phyloP scores from a whole-genome alignment of 1,284 basidiomycete genomes.

The Golubevia sp. region DNA sequence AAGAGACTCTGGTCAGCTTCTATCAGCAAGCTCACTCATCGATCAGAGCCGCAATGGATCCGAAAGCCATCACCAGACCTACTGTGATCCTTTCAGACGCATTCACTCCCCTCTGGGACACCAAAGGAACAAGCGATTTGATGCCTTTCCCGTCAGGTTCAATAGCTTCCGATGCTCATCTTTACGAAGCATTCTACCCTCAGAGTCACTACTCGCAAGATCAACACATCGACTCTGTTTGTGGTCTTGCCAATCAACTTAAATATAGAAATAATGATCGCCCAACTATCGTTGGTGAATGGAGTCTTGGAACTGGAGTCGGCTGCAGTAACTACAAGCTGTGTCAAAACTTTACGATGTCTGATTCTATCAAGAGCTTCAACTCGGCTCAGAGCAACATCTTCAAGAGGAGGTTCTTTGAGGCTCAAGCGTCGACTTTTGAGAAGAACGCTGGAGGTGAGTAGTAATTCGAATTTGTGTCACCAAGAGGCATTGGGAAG shows the following conservation, averaged over 20 bases:
- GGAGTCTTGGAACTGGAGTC: background rate
- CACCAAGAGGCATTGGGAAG: too few relatives aligned
- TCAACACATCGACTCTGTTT: background rate
- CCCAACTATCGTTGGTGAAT: slow-evolving; percentile 1
- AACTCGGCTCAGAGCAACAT: background rate
- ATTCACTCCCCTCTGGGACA: background rate
- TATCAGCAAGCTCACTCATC: background rate
- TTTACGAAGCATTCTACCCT: background rate
- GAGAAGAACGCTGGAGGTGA: background rate
- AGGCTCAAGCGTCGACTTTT: background rate
- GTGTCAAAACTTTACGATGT: background rate
- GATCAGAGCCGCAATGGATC: too few relatives aligned
- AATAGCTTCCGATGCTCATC: background rate
- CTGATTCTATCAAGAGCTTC: background rate
- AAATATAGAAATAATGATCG: background rate
- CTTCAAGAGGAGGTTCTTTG: background rate
- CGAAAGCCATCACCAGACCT: too few relatives aligned
- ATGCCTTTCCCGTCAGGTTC: background rate
- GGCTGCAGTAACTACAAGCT: background rate
- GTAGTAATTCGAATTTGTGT: too few relatives aligned
- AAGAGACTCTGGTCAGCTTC: background rate
- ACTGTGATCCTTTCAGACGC: background rate
- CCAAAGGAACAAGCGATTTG: background rate
- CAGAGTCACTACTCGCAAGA: background rate
- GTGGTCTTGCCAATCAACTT: too few relatives aligned